A percentile compares a stretch with the other conserved stretches of the same genome.
Conservation (phyloP, 2,329 filamentous ascomycete species). For the Lachnellula suecica region DNA sequence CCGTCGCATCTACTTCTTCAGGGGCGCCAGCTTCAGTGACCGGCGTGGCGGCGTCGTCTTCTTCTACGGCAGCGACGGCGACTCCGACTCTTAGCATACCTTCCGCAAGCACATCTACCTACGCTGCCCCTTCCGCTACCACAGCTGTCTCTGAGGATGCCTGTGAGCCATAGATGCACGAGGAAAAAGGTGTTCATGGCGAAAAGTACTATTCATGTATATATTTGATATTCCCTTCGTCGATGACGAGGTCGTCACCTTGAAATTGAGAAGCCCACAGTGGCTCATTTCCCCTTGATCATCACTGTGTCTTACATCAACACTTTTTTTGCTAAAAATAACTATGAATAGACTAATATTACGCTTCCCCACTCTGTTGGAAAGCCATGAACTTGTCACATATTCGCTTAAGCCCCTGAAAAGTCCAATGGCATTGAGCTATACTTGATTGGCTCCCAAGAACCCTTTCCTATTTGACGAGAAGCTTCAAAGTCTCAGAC, state of each 20-base stretch:
- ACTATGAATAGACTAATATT: too few relatives aligned
- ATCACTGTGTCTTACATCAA: too few relatives aligned
- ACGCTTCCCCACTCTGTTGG: too few relatives aligned
- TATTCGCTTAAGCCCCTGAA: too few relatives aligned
- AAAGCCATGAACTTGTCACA: too few relatives aligned
- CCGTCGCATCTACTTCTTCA: background rate
- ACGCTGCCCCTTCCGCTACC: background rate
- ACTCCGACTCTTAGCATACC: background rate
- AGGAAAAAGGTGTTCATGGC: background rate
- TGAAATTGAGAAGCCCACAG: background rate
- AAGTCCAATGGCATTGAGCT: too few relatives aligned
- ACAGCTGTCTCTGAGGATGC: slow-evolving; percentile 1
- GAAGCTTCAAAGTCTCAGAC: too few relatives aligned
- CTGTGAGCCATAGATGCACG: background rate
- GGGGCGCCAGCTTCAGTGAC: background rate
- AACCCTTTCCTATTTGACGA: too few relatives aligned
- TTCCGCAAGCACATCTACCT: background rate
- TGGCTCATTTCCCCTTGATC: too few relatives aligned
- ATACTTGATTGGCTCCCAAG: too few relatives aligned
- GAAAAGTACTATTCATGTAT: slow-evolving; percentile 2
- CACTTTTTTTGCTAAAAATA: too few relatives aligned
- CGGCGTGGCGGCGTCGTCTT: background rate
- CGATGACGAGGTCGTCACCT: background rate
- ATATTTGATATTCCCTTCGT: background rate
- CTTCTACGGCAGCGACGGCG: background rate